Percentiles rank a stretch among this genome's conserved stretches.
Evolutionary conservation across 306 rosid species (phyloP).

Genomic region (Prinsepia uniflora): DNA sequence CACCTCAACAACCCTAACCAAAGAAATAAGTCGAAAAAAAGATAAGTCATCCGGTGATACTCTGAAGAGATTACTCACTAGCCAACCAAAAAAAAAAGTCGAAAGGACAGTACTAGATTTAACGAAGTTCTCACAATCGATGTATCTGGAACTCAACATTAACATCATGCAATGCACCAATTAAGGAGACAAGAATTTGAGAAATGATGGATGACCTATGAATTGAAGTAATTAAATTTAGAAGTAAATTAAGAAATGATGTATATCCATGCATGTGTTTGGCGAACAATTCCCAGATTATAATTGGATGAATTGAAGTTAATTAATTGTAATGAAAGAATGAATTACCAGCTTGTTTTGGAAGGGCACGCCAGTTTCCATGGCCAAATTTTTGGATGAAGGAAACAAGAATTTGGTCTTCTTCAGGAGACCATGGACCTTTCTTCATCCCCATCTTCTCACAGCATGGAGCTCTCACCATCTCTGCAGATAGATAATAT

Average conservation of each 20-base stretch:
- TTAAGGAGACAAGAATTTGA: no score
- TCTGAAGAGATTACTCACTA: no score
- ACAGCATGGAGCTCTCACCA: constrained; percentile 99
- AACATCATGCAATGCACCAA: not conserved
- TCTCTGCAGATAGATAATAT: constrained; percentile 11
- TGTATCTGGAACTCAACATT: not conserved
- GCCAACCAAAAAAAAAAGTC: no score
- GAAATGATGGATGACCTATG: no score
- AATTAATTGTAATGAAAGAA: not conserved
- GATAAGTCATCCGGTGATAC: not conserved
- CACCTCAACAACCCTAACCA: constrained; percentile 72
- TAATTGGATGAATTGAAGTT: no score
- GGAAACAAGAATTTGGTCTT: constrained; percentile 65
- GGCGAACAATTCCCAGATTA: not conserved
- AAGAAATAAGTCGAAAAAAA: not conserved
- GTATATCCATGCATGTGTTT: not conserved
- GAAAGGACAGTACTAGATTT: no score
- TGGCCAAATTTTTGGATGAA: constrained; percentile 63
- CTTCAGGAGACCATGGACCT: constrained; percentile 91
- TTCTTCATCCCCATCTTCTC: constrained; percentile 86
- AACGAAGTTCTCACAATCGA: no score
- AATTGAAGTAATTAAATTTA: no score
- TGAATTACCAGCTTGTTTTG: constrained; percentile 76
- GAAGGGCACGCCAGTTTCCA: constrained; percentile 96
- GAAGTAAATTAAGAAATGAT: not conserved